These are phyloP conservation scores for Candida smagusa DNA, from an alignment of 1,139 yeast species.

Conservation along the genomic window DNA sequence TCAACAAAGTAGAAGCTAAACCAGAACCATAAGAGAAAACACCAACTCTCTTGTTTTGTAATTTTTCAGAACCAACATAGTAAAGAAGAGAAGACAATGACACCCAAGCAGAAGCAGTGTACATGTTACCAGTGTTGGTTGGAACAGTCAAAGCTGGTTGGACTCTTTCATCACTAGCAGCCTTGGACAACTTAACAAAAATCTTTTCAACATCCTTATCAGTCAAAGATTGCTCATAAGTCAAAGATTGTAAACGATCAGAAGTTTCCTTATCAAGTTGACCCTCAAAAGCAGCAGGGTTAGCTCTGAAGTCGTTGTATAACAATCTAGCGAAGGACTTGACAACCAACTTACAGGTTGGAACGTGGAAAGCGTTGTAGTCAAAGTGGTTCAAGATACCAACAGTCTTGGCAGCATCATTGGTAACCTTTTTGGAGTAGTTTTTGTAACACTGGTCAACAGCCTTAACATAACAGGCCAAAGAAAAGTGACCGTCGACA, in stretches of 20 bases:
- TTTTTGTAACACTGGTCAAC: constrained; percentile 80
- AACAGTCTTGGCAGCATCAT: constrained; percentile 51
- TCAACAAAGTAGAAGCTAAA: constrained; percentile 85
- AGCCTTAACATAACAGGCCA: constrained; percentile 92
- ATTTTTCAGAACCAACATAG: constrained; percentile 67
- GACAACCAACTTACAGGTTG: constrained; percentile 92
- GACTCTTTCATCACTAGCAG: constrained; percentile 64
- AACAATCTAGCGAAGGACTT: constrained; percentile 91
- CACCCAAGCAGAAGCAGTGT: constrained; percentile 92
- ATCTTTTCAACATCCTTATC: constrained; percentile 84
- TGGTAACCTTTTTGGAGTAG: constrained; percentile 77
- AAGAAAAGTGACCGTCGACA: constrained; percentile 96
- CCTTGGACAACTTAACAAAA: constrained; percentile 78
- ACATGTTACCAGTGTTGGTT: constrained; percentile 98
- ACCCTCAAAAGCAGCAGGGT: constrained; percentile 59
- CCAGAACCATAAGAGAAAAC: constrained; percentile 98
- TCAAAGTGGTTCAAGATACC: constrained; percentile 75
- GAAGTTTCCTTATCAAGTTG: constrained; percentile 53
- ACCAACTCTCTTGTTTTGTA: constrained; percentile 84
- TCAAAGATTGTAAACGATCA: constrained; percentile 49
- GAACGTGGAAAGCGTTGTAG: constrained; percentile 96
- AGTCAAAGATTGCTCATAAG: constrained; percentile 74
- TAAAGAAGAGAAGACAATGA: constrained; percentile 79
- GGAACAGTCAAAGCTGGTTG: constrained; percentile 82
- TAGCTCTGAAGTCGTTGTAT: constrained; percentile 79